A percentile compares a stretch with the other conserved stretches of the same genome.
These are phyloP conservation scores for Lasiodiplodia citricola DNA, from an alignment of 2,329 filamentous ascomycete species.

Conservation along the genomic window DNA sequence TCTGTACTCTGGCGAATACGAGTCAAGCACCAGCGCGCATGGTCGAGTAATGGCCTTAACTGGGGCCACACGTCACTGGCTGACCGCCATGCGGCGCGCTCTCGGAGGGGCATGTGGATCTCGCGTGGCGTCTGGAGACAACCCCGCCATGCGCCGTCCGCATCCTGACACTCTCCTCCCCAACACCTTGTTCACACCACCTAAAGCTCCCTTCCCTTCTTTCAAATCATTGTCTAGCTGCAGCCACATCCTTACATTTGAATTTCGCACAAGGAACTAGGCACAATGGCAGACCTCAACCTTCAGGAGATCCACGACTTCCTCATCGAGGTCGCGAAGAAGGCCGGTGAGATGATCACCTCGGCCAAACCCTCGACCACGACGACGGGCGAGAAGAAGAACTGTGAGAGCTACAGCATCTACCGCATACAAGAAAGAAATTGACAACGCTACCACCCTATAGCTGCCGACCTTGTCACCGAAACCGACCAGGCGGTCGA, in stretches of 20 bases:
- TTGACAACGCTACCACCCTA: too few relatives aligned
- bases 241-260: not conserved
- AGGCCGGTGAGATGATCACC: conserved; percentile 54
- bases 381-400: conserved; percentile 54
- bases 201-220: not conserved
- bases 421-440: not conserved
- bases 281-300: conserved; percentile 39
- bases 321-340: conserved; percentile 51
- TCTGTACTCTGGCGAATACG: not conserved
- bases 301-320: conserved; percentile 57
- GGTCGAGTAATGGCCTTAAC: not conserved
- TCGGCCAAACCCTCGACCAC: conserved; percentile 50
- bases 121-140: conserved; percentile 21
- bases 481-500: conserved; percentile 68
- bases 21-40: not conserved
- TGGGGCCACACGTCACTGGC: conserved; percentile 12
- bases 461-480: conserved; percentile 66
- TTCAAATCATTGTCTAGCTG: not conserved
- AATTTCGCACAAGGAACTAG: not conserved
- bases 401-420: conserved; percentile 40
- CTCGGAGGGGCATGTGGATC: conserved; percentile 21
- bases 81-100: conserved; percentile 15
- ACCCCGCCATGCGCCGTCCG: conserved; percentile 10
- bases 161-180: not conserved
- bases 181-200: not conserved